Base-by-base conservation (phyloP, 768 basidiomycete genomes). In the Suillus americanus region DNA sequence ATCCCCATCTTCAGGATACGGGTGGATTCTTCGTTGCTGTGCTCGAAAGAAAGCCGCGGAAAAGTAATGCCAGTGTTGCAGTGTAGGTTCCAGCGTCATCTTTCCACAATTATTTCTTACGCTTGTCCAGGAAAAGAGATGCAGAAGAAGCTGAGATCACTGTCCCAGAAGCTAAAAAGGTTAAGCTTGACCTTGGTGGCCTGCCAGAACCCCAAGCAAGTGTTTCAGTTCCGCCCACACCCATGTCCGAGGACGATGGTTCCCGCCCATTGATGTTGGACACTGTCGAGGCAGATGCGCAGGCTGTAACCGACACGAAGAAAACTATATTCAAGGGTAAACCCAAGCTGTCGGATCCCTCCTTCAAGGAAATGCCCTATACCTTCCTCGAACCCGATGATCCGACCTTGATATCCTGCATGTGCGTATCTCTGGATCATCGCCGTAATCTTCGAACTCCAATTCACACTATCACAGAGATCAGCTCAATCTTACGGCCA, bases 1-100 rank as follows among this genome's bases (percentile, higher is more conserved):
- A 97, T 72, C 96, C 97, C 2, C 96, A 99, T 74, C 79, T 97
- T 10, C 97, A 99, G 76, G 92, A 99, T 72, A 94, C 95, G 0
- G 97, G 97, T 3, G 97, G 95, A 0, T 99, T 99, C 79, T 99
- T 97, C 73, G 88, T 99, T n/a, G 95, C 95, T 13, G 91, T 97
- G 0, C 75, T 98, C 41, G 84, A 90, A 72, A 85, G 82, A 71
- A 85, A 79, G 61, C 65, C 68, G 18, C 64, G 33, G 12, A 56
- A 64, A 38, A 63, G 67, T 2, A 35, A 57, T 3, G 41, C 59
- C n/a, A 64, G 46, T 33, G 67, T 28, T 5, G 55, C 62, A 54
- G 61, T 64, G 75, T 75, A 61, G 62, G 61, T 3, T 20, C 14
- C 55, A 33, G 12, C 1, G n/a, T 48, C 38, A 25, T 18, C 3